These are phyloP conservation scores for Clathrospora elynae DNA, from an alignment of 2,329 filamentous ascomycete genomes.

Conservation along the genomic window DNA sequence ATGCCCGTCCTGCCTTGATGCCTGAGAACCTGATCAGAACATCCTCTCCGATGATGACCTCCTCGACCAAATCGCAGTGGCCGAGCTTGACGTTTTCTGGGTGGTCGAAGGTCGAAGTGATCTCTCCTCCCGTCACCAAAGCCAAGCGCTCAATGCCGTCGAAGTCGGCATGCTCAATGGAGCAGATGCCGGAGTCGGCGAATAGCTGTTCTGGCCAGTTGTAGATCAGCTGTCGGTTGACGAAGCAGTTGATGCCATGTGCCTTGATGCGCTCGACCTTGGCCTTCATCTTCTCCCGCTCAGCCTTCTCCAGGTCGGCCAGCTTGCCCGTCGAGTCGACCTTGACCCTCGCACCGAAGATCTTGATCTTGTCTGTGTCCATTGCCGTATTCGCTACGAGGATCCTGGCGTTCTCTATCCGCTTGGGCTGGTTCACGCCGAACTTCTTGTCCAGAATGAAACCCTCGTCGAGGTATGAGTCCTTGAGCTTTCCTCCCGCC, in stretches of 20 bases:
- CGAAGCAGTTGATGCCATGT: constrained; percentile 99
- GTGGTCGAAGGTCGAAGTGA: constrained; percentile 96
- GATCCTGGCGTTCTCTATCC: constrained; percentile 97
- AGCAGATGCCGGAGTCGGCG: constrained; percentile 95
- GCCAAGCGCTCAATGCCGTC: constrained; percentile 95
- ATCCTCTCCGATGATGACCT: constrained; percentile 98
- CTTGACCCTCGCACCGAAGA: constrained; percentile 96
- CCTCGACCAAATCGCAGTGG: constrained; percentile 92
- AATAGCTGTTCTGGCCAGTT: constrained; percentile 99
- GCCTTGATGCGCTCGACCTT: constrained; percentile 99
- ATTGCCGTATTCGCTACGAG: constrained; percentile 97
- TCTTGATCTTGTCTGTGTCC: constrained; percentile 99
- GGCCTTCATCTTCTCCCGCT: constrained; percentile 98
- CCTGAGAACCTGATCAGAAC: constrained; percentile 97
- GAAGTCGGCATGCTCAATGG: constrained; percentile 98
- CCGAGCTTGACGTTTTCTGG: constrained; percentile 96
- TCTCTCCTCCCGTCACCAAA: constrained; percentile 94
- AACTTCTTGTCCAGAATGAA: constrained; percentile 99
- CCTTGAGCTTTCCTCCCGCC: constrained; percentile 93
- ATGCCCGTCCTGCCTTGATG: constrained; percentile 89
- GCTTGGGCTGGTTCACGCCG: constrained; percentile 96
- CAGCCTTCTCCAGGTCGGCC: constrained; percentile 96
- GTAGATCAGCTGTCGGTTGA: constrained; percentile 99
- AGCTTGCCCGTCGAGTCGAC: constrained; percentile 95
- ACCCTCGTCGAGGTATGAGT: constrained; percentile 96